Conservation (phyloP, 106 monocot genomes). For the Dendrobium catenatum region DNA sequence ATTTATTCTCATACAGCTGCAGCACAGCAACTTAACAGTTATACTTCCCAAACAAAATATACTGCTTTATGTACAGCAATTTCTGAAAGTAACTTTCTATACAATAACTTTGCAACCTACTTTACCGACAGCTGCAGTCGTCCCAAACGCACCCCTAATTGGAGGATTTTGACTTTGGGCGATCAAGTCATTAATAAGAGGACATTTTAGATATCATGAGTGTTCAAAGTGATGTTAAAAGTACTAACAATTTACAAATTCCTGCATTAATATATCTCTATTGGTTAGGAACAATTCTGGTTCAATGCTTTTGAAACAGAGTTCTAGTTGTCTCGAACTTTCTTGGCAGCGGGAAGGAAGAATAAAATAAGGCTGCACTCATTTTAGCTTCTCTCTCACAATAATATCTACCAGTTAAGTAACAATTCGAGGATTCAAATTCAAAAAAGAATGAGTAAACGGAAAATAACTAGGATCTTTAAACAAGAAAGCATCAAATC, state of each 20-base stretch:
- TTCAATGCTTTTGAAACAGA: neutral
- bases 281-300: neutral
- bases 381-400: neutral
- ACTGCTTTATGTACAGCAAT: too few relatives aligned
- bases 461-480: neutral
- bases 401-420: neutral
- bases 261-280: neutral
- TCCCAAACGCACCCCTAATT: too few relatives aligned
- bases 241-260: neutral
- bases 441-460: neutral
- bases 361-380: neutral
- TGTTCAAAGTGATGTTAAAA: too few relatives aligned
- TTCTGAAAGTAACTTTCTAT: too few relatives aligned
- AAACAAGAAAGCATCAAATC: neutral
- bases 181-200: too few relatives aligned
- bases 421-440: neutral
- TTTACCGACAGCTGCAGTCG: too few relatives aligned
- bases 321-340: neutral
- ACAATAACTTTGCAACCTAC: too few relatives aligned
- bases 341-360: neutral
- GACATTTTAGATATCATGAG: too few relatives aligned
- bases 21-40: too few relatives aligned
- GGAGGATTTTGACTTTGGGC: too few relatives aligned
- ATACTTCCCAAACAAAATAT: too few relatives aligned
- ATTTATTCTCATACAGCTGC: too few relatives aligned